phyloP scores from a whole-genome alignment of 345 rosid species.

The Draba incana region DNA sequence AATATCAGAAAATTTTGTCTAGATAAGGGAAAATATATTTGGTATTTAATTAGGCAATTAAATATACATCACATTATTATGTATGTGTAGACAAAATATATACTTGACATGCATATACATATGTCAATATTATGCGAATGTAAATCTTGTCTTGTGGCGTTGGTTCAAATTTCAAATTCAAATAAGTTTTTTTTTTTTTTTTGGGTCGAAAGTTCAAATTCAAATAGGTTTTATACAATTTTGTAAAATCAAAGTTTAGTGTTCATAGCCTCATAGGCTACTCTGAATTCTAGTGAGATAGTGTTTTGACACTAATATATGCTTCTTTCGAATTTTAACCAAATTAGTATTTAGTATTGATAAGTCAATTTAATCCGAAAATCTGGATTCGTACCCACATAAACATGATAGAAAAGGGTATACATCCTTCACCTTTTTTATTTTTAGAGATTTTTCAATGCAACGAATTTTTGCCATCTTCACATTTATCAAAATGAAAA shows the following conservation, averaged over 20 bases:
- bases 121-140: no score
- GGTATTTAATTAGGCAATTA: conserved; percentile 4
- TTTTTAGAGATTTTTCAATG: no score
- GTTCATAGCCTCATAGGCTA: no score
- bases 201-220: no score
- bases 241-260: not conserved
- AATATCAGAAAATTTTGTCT: not conserved
- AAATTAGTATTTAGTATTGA: no score
- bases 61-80: conserved; percentile 12
- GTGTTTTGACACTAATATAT: no score
- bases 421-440: no score
- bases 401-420: no score
- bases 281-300: no score
- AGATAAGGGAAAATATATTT: not conserved
- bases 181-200: not conserved
- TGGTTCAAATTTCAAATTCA: conserved; percentile 6
- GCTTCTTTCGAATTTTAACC: no score
- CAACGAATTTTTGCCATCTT: not conserved
- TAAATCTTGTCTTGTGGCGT: not conserved
- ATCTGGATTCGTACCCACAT: no score
- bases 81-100: not conserved
- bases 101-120: not conserved
- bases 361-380: no score
- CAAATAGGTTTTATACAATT: not conserved
- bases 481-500: not conserved